Conservation (phyloP, 352 stramenopile species). For the Lagenidium giganteum region DNA sequence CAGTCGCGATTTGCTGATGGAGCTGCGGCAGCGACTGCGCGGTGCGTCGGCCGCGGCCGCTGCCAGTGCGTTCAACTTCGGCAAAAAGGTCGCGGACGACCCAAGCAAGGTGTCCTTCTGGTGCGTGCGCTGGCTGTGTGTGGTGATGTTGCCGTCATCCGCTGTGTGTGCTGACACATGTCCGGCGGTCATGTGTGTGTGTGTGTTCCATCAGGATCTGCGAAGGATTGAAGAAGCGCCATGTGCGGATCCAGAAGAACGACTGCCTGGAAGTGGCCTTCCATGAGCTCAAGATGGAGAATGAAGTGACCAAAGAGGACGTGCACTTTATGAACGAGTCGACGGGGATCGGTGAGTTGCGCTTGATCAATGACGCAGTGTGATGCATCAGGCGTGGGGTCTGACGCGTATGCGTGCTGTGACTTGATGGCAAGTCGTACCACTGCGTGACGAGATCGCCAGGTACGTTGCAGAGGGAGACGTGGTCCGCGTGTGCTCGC, state of each 20-base stretch:
- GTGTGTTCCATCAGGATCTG: conserved; percentile 74
- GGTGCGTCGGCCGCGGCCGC: too few relatives aligned
- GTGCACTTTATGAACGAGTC: conserved; percentile 77
- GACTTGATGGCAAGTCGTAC: too few relatives aligned
- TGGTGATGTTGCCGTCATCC: neutral
- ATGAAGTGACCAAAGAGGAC: conserved; percentile 27
- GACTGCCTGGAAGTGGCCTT: conserved; percentile 38
- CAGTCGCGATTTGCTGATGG: conserved; percentile 13
- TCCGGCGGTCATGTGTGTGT: neutral
- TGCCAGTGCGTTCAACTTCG: too few relatives aligned
- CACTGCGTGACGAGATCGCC: conserved; percentile 42
- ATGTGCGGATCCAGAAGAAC: conserved; percentile 34
- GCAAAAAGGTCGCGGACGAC: conserved; percentile 40
- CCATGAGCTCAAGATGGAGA: conserved; percentile 41
- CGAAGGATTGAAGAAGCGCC: conserved; percentile 64
- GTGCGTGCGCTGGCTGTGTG: conserved; percentile 16
- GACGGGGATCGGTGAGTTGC: conserved; percentile 33
- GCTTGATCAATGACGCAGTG: too few relatives aligned
- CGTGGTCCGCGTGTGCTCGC: conserved; percentile 65
- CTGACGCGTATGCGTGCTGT: too few relatives aligned
- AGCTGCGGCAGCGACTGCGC: conserved; percentile 36
- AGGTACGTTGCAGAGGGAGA: conserved; percentile 63
- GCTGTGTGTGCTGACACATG: neutral
- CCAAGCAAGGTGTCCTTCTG: conserved; percentile 48
- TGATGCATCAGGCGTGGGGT: too few relatives aligned